Conservation (phyloP, 2,329 filamentous ascomycete species). For the Cercospora beticola region DNA sequence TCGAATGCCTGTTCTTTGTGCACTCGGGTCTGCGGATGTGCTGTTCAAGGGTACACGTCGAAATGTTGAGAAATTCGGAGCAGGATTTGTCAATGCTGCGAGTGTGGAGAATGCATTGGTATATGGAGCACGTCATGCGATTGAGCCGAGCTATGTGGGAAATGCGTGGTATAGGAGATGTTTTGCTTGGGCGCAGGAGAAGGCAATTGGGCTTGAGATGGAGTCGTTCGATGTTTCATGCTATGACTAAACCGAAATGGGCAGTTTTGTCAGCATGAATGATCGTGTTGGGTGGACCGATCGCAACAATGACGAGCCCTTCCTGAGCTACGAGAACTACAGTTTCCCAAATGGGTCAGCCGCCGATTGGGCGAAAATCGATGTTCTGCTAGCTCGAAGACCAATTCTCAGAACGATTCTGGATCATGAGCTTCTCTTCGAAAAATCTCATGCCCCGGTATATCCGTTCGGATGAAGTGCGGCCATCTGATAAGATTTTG, state of each 20-base stretch:
- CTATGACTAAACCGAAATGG: neutral
- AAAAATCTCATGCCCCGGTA: neutral
- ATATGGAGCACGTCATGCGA: neutral
- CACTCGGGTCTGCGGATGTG: neutral
- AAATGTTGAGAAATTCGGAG: neutral
- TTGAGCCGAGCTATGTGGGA: neutral
- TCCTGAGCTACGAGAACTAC: neutral
- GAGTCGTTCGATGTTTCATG: neutral
- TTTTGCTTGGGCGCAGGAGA: neutral
- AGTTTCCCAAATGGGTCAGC: neutral
- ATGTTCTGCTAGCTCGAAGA: neutral
- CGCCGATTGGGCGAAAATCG: neutral
- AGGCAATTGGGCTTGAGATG: neutral
- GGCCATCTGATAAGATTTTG: neutral
- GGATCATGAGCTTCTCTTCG: neutral
- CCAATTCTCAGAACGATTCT: neutral
- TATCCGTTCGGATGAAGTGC: neutral
- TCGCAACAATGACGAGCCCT: neutral
- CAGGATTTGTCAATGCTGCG: neutral
- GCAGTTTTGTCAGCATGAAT: neutral
- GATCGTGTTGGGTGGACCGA: neutral
- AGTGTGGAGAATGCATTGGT: too few species aligned
- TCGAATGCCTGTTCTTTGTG: neutral
- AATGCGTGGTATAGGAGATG: neutral
- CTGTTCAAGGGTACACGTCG: neutral